phyloP scores from a whole-genome alignment of 768 basidiomycete species.

The Kwoniella botswanensis region DNA sequence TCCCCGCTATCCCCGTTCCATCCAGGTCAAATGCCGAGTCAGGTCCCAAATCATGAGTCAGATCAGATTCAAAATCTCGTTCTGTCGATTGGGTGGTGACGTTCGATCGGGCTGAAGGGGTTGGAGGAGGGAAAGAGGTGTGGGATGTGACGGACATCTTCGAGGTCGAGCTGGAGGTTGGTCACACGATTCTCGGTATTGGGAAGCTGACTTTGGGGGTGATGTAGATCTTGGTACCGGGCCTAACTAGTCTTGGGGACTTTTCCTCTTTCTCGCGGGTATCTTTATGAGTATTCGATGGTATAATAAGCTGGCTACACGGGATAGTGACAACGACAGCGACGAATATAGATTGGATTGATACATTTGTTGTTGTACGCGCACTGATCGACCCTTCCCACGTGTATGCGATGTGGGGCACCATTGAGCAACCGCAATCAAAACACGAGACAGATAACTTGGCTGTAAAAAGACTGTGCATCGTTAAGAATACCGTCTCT shows the following conservation, averaged over 20 bases:
- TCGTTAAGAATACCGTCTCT: background rate
- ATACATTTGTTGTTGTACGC: background rate
- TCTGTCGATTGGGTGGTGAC: conserved; percentile 25
- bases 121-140: conserved; percentile 17
- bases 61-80: conserved; percentile 27
- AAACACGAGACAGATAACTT: background rate
- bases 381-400: background rate
- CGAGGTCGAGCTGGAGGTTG: background rate
- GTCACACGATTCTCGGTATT: too few relatives aligned
- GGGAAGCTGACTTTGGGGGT: too few relatives aligned
- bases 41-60: conserved; percentile 15
- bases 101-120: conserved; percentile 23
- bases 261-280: too few relatives aligned
- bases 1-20: conserved; percentile 1
- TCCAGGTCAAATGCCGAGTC: conserved; percentile 6
- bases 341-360: too few relatives aligned
- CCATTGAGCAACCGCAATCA: background rate
- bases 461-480: background rate
- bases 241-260: too few relatives aligned
- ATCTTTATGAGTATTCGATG: too few relatives aligned
- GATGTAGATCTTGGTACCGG: too few relatives aligned
- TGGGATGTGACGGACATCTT: conserved; percentile 23
- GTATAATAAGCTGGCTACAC: background rate
- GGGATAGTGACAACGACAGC: too few relatives aligned
- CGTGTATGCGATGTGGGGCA: background rate